These are phyloP conservation scores for Phaeosphaeriaceae sp. DNA, from an alignment of 2,329 filamentous ascomycete species.

Conservation along the genomic window DNA sequence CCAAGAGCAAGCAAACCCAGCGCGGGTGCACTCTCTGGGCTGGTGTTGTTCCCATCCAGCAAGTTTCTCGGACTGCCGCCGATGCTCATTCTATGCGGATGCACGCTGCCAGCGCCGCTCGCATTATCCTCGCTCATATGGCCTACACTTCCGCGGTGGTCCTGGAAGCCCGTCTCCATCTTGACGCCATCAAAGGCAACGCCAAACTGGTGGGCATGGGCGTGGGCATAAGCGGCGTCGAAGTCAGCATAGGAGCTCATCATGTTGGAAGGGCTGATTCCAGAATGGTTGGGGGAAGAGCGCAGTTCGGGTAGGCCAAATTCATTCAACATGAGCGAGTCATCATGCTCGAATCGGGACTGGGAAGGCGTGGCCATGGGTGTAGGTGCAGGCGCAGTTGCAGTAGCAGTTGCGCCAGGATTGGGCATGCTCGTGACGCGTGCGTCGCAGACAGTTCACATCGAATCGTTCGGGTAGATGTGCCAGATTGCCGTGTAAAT, in stretches of 20 bases:
- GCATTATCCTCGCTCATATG: conserved; percentile 42
- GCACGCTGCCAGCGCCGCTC: conserved; percentile 35
- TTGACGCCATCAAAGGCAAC: conserved; percentile 27
- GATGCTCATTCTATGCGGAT: conserved; percentile 40
- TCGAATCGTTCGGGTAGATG: too few species aligned
- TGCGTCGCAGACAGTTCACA: conserved; percentile 35
- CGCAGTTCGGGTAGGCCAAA: conserved; percentile 43
- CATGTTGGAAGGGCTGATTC: conserved; percentile 33
- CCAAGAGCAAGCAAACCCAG: conserved; percentile 40
- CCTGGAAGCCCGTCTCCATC: conserved; percentile 30
- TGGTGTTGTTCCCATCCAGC: conserved; percentile 43
- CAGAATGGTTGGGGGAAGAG: conserved; percentile 29
- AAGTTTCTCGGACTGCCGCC: conserved; percentile 37
- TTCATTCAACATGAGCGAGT: conserved; percentile 43
- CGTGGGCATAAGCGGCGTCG: conserved; percentile 37
- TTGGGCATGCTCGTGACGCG: conserved; percentile 34
- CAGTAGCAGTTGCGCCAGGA: conserved; percentile 32
- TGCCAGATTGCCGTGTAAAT: background rate
- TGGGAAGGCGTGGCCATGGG: conserved; percentile 39
- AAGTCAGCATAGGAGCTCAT: conserved; percentile 42
- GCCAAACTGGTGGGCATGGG: conserved; percentile 21
- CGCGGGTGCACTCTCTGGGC: conserved; percentile 43
- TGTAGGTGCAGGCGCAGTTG: too few species aligned
- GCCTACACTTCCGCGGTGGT: conserved; percentile 39
- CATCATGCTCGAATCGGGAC: conserved; percentile 40